A percentile compares a stretch with the other conserved stretches of the same genome.
phyloP scores from a whole-genome alignment of 176 grass and related monocot genomes.

The Rhynchospora pubera region DNA sequence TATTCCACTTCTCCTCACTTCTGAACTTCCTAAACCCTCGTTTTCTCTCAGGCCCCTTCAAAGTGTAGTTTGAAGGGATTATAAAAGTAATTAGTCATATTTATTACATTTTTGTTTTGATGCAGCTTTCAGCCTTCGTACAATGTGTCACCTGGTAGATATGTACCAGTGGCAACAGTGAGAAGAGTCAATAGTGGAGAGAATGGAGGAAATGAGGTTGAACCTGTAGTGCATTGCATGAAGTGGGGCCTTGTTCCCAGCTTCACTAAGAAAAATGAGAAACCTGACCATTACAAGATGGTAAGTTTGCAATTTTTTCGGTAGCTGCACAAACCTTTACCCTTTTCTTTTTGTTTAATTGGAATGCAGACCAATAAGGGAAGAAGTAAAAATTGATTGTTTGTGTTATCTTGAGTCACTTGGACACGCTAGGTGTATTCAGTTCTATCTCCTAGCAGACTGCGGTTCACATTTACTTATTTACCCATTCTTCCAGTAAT shows the following conservation, averaged over 20 bases:
- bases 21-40: background rate
- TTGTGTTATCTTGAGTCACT: background rate
- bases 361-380: background rate
- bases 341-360: background rate
- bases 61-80: background rate
- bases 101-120: background rate
- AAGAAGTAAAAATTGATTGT: background rate
- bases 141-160: conserved; percentile 64
- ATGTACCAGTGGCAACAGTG: conserved; percentile 48
- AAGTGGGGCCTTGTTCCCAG: conserved; percentile 93
- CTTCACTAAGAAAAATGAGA: conserved; percentile 78
- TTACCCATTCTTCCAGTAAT: background rate
- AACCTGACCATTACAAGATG: conserved; percentile 89
- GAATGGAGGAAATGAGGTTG: conserved; percentile 2
- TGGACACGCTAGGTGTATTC: background rate
- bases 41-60: background rate
- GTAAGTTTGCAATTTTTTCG: conserved; percentile 19
- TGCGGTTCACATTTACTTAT: background rate
- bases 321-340: background rate
- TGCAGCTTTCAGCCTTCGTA: conserved; percentile 72
- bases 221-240: conserved; percentile 65
- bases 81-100: background rate
- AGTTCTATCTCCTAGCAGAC: background rate
- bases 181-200: conserved; percentile 9
- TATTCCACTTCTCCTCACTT: conserved; percentile 21